phyloP scores from a whole-genome alignment of 768 basidiomycete genomes.

The Russula brevipes region DNA sequence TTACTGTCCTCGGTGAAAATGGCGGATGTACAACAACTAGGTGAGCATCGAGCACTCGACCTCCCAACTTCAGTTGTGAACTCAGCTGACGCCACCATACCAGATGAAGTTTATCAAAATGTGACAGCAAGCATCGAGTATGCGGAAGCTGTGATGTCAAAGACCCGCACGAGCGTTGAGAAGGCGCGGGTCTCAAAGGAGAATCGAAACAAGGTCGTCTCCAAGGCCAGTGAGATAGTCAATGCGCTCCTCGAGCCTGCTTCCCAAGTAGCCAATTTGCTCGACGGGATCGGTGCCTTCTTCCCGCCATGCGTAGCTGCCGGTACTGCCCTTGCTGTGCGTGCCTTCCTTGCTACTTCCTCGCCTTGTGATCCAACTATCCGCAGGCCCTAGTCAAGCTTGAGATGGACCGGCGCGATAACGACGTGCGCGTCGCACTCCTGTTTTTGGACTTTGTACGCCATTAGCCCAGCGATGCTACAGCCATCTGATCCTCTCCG shows the following conservation, averaged over 20 bases:
- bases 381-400: slow-evolving; percentile 11
- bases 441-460: slow-evolving; percentile 11
- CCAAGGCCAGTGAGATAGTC: slow-evolving; percentile 21
- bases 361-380: not conserved
- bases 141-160: slow-evolving; percentile 12
- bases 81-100: not conserved
- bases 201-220: slow-evolving; percentile 10
- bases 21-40: not conserved
- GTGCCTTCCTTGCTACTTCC: not conserved
- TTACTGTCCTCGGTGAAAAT: not conserved
- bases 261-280: slow-evolving; percentile 17
- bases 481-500: not conserved
- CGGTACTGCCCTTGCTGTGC: slow-evolving; percentile 8
- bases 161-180: slow-evolving; percentile 1
- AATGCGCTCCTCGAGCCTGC: slow-evolving; percentile 20
- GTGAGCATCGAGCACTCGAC: not conserved
- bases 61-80: not conserved
- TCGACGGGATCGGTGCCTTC: slow-evolving; percentile 12
- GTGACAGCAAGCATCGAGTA: slow-evolving; percentile 12
- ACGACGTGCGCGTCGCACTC: slow-evolving; percentile 15
- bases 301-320: slow-evolving; percentile 16
- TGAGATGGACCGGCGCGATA: slow-evolving; percentile 15
- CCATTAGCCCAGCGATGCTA: not conserved
- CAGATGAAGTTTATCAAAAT: slow-evolving; percentile 3
- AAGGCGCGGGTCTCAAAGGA: slow-evolving; percentile 17